Base-by-base conservation (phyloP, 2,329 filamentous ascomycete species). In the Volutella citrinella region DNA sequence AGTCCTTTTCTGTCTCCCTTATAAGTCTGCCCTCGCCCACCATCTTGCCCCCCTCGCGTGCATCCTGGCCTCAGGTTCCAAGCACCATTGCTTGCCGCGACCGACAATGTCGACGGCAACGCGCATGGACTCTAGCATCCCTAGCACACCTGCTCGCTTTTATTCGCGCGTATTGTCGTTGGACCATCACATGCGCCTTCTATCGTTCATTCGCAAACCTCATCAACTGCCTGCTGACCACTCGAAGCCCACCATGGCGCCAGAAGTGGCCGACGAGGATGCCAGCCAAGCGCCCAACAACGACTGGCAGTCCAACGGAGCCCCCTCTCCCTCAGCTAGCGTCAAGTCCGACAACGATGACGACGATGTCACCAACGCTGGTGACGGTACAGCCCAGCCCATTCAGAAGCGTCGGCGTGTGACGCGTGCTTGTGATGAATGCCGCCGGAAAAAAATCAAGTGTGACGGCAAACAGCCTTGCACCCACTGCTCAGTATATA, bases 401-500 rank as follows among this genome's bases (percentile, higher is more conserved):
- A 70, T 85, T 39, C 85, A 89, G 56, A 90, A 91, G 59, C 74
- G 86, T 42, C 74, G 85, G 35, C 74, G 87, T 55, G 86, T 91
- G 27, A 90, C 85, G 14, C 74, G 87, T 51, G 86, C 86, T 24
- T 91, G 86, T 62, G 86, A 89, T 51, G 84, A 90, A 60, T 91
- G 86, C 57, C 76, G 86, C 37, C 76, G 85, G 48, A 91, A 91
- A 61, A 91, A 91, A 63, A 91, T 91, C 55, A 91, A 90, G 59
- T 91, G 85, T 51, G 85, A 90, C 59, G 86, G 85, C 49, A 88
- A 89, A 61, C 85, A 90, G 58, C 87, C 87, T 9, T 93, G 87
- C 64, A 96, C 90, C 0, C 93, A 97, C 63, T 98, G 93, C 62
- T 95, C 90, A 10, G 89, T 97, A 30, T 98, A 98, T 64, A 96